Conservation (phyloP, 495 filamentous ascomycete species). For the Amphirosellinia nigrospora region DNA sequence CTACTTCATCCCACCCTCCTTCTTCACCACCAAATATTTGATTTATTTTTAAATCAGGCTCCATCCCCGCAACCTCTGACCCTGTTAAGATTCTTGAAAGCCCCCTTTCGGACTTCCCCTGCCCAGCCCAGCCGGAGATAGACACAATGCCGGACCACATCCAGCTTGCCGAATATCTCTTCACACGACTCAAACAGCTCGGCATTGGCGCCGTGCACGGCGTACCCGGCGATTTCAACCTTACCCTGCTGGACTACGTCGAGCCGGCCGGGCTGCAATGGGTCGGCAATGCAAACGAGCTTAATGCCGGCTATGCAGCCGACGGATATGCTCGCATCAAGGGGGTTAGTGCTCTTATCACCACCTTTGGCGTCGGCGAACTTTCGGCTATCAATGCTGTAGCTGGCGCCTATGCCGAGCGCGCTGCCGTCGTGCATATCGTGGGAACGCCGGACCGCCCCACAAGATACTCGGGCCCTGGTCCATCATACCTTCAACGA, state of each 20-base stretch:
- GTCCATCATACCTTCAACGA: constrained; percentile 84
- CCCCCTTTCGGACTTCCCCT: background rate
- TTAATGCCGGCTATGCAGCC: constrained; percentile 72
- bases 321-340: constrained; percentile 73
- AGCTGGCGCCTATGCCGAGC: constrained; percentile 68
- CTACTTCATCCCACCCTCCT: background rate
- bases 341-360: constrained; percentile 66
- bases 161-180: constrained; percentile 57
- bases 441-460: constrained; percentile 64
- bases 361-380: constrained; percentile 73
- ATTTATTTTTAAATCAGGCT: background rate
- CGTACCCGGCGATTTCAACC: constrained; percentile 69
- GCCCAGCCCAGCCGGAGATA: background rate
- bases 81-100: background rate
- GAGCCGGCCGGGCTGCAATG: constrained; percentile 61
- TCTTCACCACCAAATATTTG: background rate
- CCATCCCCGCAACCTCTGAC: background rate
- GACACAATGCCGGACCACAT: constrained; percentile 32
- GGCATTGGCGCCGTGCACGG: constrained; percentile 63
- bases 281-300: constrained; percentile 72
- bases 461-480: constrained; percentile 55
- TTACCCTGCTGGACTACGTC: constrained; percentile 64
- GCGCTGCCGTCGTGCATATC: constrained; percentile 71
- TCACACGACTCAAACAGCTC: constrained; percentile 65
- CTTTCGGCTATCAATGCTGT: constrained; percentile 68